phyloP scores from a whole-genome alignment of 2,329 filamentous ascomycete species.

The Apiospora phragmitis region DNA sequence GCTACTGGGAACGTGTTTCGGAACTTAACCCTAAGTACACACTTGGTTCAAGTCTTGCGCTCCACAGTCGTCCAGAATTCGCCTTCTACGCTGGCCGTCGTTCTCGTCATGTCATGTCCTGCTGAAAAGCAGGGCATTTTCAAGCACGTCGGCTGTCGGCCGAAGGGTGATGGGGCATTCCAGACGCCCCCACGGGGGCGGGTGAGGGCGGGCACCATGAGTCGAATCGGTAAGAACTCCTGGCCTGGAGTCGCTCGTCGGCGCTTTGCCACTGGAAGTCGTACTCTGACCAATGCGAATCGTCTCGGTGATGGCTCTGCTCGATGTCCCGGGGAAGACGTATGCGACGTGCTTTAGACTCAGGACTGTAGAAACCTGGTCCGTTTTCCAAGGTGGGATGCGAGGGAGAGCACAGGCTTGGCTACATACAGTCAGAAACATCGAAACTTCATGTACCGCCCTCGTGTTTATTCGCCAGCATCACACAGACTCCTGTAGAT shows the following conservation, averaged over 20 bases:
- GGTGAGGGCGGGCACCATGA: conserved; percentile 69
- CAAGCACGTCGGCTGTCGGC: conserved; percentile 37
- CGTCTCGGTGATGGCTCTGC: conserved; percentile 27
- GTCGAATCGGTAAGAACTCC: conserved; percentile 74
- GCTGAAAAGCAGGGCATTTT: conserved; percentile 52
- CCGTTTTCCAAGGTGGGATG: conserved; percentile 17
- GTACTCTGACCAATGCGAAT: conserved; percentile 49
- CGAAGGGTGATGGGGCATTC: conserved; percentile 54
- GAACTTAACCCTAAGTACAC: conserved; percentile 96
- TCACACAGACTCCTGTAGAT: conserved; percentile 32
- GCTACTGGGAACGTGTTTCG: conserved; percentile 62
- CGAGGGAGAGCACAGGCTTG: conserved; percentile 45
- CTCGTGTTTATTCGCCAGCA: conserved; percentile 43
- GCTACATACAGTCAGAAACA: conserved; percentile 50
- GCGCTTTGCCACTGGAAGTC: conserved; percentile 63
- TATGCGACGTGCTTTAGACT: conserved; percentile 21
- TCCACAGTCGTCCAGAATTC: conserved; percentile 64
- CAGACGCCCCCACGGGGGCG: conserved; percentile 53
- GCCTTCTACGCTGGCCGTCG: conserved; percentile 60
- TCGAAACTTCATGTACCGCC: conserved; percentile 34
- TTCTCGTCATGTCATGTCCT: conserved; percentile 37
- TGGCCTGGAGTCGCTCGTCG: conserved; percentile 73
- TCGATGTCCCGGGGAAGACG: conserved; percentile 30
- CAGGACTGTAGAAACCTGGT: conserved; percentile 20
- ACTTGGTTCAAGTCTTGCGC: conserved; percentile 76